Evolutionary conservation across 2,329 filamentous ascomycete species (phyloP).

Genomic region (Fusarium anthophilum): DNA sequence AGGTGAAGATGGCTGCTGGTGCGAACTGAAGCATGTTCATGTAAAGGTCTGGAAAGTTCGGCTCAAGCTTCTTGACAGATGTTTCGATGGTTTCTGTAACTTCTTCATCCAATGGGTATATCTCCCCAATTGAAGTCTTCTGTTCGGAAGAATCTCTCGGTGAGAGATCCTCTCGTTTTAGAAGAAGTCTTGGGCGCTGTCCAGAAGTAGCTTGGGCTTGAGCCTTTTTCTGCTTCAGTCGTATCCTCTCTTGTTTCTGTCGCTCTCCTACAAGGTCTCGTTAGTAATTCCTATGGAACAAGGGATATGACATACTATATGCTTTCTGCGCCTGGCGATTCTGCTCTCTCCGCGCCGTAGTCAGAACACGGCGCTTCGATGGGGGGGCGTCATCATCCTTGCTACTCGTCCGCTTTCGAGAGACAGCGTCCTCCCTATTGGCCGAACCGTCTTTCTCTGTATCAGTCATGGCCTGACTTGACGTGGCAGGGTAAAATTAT

Average conservation of each 20-base stretch:
- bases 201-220: background rate
- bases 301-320: constrained; percentile 19
- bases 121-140: rapidly evolving
- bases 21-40: constrained; percentile 31
- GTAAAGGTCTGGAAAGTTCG: constrained; percentile 5
- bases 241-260: constrained; percentile 15
- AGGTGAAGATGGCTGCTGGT: constrained; percentile 29
- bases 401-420: background rate
- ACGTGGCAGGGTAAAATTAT: background rate
- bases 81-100: no score
- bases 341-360: constrained; percentile 38
- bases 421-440: rapidly evolving
- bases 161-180: background rate
- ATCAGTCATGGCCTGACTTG: background rate
- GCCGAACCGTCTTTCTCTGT: rapidly evolving
- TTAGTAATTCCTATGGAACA: rapidly evolving
- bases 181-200: background rate
- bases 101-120: rapidly evolving
- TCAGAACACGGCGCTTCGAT: constrained; percentile 25
- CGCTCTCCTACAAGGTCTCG: constrained; percentile 8
- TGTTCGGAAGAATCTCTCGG: rapidly evolving
- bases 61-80: background rate
- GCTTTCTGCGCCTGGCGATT: constrained; percentile 39
- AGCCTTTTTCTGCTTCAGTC: background rate
- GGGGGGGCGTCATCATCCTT: background rate